Base-by-base conservation (phyloP, 2,329 filamentous ascomycete genomes). In the Xylariaceae sp. region DNA sequence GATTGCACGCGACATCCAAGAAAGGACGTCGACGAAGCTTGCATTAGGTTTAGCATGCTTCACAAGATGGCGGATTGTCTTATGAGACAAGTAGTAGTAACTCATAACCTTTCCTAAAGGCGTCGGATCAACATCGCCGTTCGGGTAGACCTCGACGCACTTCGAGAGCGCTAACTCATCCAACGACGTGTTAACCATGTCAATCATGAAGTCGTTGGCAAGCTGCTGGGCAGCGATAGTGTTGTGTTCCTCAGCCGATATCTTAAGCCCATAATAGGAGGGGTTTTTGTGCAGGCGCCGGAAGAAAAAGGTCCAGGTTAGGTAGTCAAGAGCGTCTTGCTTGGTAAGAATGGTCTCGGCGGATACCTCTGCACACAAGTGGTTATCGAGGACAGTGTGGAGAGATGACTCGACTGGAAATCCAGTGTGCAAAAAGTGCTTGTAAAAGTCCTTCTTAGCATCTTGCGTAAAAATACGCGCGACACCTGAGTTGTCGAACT, bases 261-360 rank as follows among this genome's bases (percentile, higher is more conserved):
- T 94, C 69, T 97, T 89, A 0, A 99, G 85, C 0, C 95, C 95
- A 64, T 99, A 99, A 75, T 96, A 99, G 0, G 92, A 96, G 1
- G 94, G 94, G 65, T 99, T 99, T 79, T 99, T 99, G 77, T 99
- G 94, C 32, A 99, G 77, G 9, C 94, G 83, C 2, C 95, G 85
- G 81, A 99, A 99, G 82, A 99, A 99, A 78, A 99, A 99, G 1
- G 95, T 99, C 94, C 95, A 99, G 0, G 94, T 99, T 47, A 99
- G 76, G 69, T 99, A 99, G 72, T 99, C 95, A 3, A 99, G 81
- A 1, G 94, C 94, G 73, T 99, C 94, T 73, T 99, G 94, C 73
- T 97, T 97, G 7, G 92, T 96, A 26, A 88, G 79, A 44, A 99
- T 90, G 0, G 94, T 99, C 62, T 91, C 92, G 1, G 94, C 91